These are phyloP conservation scores for Colletotrichum salicis DNA, from an alignment of 2,329 filamentous ascomycete genomes.

Conservation along the genomic window DNA sequence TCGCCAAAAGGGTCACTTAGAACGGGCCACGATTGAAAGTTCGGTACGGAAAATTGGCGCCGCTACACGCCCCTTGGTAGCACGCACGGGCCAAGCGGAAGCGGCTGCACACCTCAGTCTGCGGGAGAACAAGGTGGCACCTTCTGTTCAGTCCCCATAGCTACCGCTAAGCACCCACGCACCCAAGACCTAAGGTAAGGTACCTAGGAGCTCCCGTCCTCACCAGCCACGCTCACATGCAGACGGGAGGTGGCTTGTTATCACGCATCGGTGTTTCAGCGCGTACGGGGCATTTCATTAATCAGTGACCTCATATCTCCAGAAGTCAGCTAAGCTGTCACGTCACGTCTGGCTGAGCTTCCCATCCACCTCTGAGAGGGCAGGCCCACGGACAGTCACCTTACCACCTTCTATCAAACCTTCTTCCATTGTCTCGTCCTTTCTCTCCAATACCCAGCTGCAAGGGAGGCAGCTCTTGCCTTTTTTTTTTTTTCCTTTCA, in stretches of 20 bases:
- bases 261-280: constrained; percentile 28
- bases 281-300: constrained; percentile 23
- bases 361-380: constrained; percentile 14
- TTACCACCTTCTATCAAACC: constrained; percentile 12
- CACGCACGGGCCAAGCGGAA: constrained; percentile 21
- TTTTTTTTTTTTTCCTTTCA: constrained; percentile 24
- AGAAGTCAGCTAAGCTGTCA: constrained; percentile 14
- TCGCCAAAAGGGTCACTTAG: constrained; percentile 38
- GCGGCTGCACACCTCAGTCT: neutral
- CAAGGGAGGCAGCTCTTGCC: constrained; percentile 24
- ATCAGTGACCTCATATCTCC: constrained; percentile 35
- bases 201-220: neutral
- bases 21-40: constrained; percentile 36
- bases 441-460: neutral
- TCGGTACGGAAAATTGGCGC: constrained; percentile 36
- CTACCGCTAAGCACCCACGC: no score
- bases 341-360: constrained; percentile 27
- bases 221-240: constrained; percentile 19
- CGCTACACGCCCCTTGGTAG: constrained; percentile 25
- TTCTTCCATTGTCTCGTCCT: neutral
- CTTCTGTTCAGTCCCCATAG: neutral
- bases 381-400: neutral
- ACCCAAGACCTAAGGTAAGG: no score
- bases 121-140: neutral
- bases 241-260: constrained; percentile 21